These are phyloP conservation scores for Euptelea pleiosperma DNA, from an alignment of 164 flowering plant genomes.

Conservation along the genomic window DNA sequence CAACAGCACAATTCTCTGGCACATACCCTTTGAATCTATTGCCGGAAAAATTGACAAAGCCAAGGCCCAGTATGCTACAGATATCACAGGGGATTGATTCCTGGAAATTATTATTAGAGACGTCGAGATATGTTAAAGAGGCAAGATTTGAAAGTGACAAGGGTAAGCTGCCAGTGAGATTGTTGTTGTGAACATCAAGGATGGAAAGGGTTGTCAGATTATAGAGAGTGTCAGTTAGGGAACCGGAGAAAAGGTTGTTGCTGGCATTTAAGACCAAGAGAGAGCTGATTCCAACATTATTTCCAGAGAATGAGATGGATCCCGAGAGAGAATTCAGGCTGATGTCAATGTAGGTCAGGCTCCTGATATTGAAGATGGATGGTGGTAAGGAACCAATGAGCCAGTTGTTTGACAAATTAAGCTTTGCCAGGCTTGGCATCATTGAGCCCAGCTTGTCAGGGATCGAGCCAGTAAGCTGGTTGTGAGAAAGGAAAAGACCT, in stretches of 20 bases:
- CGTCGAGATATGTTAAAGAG: conserved; percentile 51
- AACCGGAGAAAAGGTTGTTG: conserved; percentile 46
- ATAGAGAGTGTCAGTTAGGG: conserved; percentile 30
- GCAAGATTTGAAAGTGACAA: conserved; percentile 32
- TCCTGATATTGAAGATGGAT: conserved; percentile 35
- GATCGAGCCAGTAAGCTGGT: conserved; percentile 41
- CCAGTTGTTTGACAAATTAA: conserved; percentile 44
- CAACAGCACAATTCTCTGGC: conserved; percentile 33
- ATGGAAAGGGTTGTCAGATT: conserved; percentile 43
- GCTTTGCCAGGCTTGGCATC: conserved; percentile 44
- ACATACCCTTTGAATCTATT: conserved; percentile 38
- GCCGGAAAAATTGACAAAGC: conserved; percentile 41
- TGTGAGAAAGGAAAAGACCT: conserved; percentile 53
- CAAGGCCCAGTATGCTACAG: conserved; percentile 42
- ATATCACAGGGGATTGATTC: conserved; percentile 41
- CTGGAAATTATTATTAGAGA: conserved; percentile 46
- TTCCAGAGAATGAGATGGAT: conserved; percentile 21
- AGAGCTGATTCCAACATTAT: conserved; percentile 23
- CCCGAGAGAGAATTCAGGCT: conserved; percentile 54
- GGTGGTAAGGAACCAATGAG: conserved; percentile 43
- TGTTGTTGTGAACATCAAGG: conserved; percentile 57
- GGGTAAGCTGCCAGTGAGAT: conserved; percentile 46
- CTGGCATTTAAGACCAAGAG: conserved; percentile 52
- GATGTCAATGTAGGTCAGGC: conserved; percentile 43
- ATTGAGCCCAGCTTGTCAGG: conserved; percentile 34